Evolutionary conservation across 345 rosid species (phyloP), one percentile per base, ranked within the genome.

Genomic region (Bruguiera sexangula): DNA sequence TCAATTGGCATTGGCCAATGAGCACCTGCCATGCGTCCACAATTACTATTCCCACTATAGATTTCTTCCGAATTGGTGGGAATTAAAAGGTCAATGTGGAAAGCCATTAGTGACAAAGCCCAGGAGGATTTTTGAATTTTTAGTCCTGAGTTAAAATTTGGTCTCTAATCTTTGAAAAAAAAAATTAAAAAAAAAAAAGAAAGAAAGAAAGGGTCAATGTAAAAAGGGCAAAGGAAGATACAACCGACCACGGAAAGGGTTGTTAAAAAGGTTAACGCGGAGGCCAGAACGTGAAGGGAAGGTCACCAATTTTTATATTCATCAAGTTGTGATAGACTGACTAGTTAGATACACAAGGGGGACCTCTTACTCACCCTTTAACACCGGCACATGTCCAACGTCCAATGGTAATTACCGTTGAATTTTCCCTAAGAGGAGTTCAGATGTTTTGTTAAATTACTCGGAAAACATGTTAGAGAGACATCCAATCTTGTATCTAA

Each of bases 191-290:
- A 27, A 1, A 27, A 43, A 43, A 13, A 43, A 15, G 0, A 24
- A 19, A 52, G n/a, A 13, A 43, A 15, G 0, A 24, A 19, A 52
- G n/a, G 1, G n/a, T 51, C 8, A 18, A 50, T 6, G 54, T 16
- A 22, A 26, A 6, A 21, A 8, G 1, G 27, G 29, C 21, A 2
- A 3, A 31, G 75, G 37, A 7, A 34, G 8, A 34, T 8, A 0
- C 7, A 34, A 34, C 69, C 60, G 63, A 69, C 58, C 67, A 64
- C 31, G 70, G 27, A 36, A 20, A 18, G 24, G 61, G 69, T 30
- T 5, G 74, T 74, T 67, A 75, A 72, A 69, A 72, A 62, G 19
- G 27, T 54, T 43, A 68, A 73, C 76, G 82, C 78, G 72, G 76
- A 60, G 39, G 65, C 43, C 66, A 67, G 69, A 16, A 51, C 56